Conservation (phyloP, 1,284 basidiomycete genomes). For the Termitomyces sp. region DNA sequence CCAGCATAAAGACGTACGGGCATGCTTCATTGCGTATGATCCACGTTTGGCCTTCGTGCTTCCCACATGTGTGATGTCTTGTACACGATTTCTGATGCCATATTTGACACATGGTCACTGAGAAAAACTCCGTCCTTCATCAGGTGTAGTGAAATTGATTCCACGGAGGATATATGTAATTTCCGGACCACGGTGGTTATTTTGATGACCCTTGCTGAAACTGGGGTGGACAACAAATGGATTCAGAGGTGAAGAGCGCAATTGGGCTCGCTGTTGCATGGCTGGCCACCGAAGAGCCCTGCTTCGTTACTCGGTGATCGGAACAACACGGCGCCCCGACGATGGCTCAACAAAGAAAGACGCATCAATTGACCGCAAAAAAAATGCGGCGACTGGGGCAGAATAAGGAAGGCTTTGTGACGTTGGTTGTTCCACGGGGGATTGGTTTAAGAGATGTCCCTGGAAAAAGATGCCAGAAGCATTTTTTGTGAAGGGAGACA, state of each 20-base stretch:
- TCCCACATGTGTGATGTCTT: constrained; percentile 23
- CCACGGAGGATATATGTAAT: constrained; percentile 23
- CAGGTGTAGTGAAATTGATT: constrained; percentile 18
- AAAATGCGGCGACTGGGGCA: constrained; percentile 4
- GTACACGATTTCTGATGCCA: constrained; percentile 21
- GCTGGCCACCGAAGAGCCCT: not conserved
- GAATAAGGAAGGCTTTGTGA: constrained; percentile 9
- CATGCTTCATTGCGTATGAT: constrained; percentile 13
- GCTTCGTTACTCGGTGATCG: constrained; percentile 26
- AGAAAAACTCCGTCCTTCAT: constrained; percentile 19
- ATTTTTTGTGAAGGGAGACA: constrained; percentile 24
- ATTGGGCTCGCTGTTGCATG: not conserved
- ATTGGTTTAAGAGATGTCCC: constrained; percentile 28
- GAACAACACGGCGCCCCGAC: constrained; percentile 30
- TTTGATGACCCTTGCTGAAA: not conserved
- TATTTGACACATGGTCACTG: constrained; percentile 21
- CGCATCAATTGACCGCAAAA: constrained; percentile 17
- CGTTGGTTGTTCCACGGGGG: constrained; percentile 18
- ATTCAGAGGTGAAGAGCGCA: not conserved
- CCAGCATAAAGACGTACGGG: not conserved
- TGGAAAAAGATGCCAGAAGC: constrained; percentile 32
- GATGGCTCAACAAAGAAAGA: constrained; percentile 15
- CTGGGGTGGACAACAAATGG: constrained; percentile 12
- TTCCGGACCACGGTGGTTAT: constrained; percentile 29
- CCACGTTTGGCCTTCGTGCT: constrained; percentile 23